Base-by-base conservation (phyloP, 1,139 yeast species). In the Meyerozyma smithsonii region DNA sequence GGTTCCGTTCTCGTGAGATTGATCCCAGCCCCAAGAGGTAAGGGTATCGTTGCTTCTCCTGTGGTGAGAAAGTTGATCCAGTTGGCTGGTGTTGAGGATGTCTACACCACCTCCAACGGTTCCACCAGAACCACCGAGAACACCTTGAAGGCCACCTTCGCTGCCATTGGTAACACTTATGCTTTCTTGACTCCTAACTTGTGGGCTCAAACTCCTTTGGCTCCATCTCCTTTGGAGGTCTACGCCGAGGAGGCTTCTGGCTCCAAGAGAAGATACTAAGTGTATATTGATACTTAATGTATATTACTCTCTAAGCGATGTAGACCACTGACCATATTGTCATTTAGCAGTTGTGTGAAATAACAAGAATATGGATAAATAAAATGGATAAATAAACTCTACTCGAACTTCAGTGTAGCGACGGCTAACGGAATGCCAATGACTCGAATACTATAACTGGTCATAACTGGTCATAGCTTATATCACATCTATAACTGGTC, bases 21-120 rank as follows among this genome's bases (percentile, higher is more conserved):
- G 71, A 90, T 92, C 68, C 99, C 99, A 74, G 99, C 99, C 59
- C 98, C 99, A 83, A 94, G 99, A 84, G 99, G 99, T 90, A 89
- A 96, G 72, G 97, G 97, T 84, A 88, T 92, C 69, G 97, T 92
- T 62, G 99, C 99, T 68, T 94, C 98, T 60, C 98, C 98, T 72
- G 96, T 96, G 60, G 97, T 92, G 72, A 92, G 89, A 86, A 89
- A 89, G 79, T 83, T 92, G 76, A 79, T 94, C 79, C 96, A 90
- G 80, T 86, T 92, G 72, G 98, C 97, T 67, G 99, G 99, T 87
- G 86, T 92, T 72, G 95, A 90, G 78, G 99, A 92, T 77, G 96
- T 94, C 62, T 92, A 90, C 88, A 94, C 98, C 62, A 81, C 95
- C 62, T 90, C 98, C 63, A 81, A 94, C 57, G 99, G 99, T 78